phyloP scores from a whole-genome alignment of 2,329 filamentous ascomycete species.

The Neonectria sp. region DNA sequence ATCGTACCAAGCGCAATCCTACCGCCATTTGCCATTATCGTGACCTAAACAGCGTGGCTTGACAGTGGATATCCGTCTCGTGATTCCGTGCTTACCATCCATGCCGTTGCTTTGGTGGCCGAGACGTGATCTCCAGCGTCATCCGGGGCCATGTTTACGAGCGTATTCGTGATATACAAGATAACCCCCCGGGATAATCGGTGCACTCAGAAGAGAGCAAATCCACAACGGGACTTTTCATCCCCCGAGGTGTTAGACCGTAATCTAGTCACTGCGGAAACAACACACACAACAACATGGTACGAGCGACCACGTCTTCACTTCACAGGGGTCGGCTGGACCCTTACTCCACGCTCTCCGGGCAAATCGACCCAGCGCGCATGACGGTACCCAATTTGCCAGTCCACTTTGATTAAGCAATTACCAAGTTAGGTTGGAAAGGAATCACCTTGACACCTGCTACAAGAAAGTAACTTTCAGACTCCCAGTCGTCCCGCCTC shows the following conservation, averaged over 20 bases:
- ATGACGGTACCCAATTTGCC: background rate
- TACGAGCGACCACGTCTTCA: background rate
- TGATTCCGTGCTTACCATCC: background rate
- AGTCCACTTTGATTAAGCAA: slow-evolving; percentile 16
- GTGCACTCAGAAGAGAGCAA: background rate
- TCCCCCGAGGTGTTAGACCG: background rate
- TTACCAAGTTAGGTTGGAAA: slow-evolving; percentile 16
- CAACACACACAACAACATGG: background rate
- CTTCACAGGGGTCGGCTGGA: background rate
- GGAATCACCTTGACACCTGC: slow-evolving; percentile 5
- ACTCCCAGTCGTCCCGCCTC: background rate
- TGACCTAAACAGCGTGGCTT: slow-evolving; percentile 9
- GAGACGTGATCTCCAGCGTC: background rate
- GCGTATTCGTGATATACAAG: background rate
- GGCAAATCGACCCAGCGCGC: background rate
- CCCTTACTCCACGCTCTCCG: background rate
- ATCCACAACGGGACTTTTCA: background rate
- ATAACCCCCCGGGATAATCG: background rate
- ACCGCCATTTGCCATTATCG: slow-evolving; percentile 1
- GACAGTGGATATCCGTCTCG: slow-evolving; percentile 7
- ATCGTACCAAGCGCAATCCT: background rate
- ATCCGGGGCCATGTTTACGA: background rate
- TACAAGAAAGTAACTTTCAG: slow-evolving; percentile 8
- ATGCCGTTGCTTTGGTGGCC: background rate
- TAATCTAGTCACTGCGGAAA: background rate